Conservation (phyloP, 768 basidiomycete genomes). For the Phanerodontia chrysosporium region DNA sequence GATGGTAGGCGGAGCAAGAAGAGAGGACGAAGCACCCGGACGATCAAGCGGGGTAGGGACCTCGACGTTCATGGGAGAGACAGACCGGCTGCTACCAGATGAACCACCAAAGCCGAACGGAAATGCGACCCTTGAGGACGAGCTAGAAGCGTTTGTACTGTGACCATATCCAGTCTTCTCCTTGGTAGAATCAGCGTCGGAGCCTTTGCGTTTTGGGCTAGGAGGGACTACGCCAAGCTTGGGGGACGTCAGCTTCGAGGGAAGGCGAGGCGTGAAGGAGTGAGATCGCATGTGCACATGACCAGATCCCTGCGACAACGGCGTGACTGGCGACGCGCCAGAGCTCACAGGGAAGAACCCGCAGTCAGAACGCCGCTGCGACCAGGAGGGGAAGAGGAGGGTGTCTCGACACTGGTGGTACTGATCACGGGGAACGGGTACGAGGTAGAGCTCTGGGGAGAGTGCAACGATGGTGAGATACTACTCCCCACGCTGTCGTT, state of each 20-base stretch:
- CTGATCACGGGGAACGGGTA: slow-evolving; percentile 30
- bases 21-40: slow-evolving; percentile 21
- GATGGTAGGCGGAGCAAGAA: slow-evolving; percentile 48
- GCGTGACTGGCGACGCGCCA: slow-evolving; percentile 19
- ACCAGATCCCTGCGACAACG: slow-evolving; percentile 32
- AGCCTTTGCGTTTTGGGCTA: slow-evolving; percentile 56
- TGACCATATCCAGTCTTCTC: slow-evolving; percentile 15
- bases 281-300: slow-evolving; percentile 54
- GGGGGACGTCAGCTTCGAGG: slow-evolving; percentile 62
- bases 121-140: slow-evolving; percentile 24
- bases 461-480: slow-evolving; percentile 25
- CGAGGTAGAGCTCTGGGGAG: slow-evolving; percentile 25
- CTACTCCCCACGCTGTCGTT: slow-evolving; percentile 39
- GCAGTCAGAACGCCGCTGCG: slow-evolving; percentile 16
- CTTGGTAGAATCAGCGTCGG: slow-evolving; percentile 29
- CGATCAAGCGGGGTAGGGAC: slow-evolving; percentile 9
- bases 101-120: slow-evolving; percentile 27
- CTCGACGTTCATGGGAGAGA: slow-evolving; percentile 12
- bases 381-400: slow-evolving; percentile 27
- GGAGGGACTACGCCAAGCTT: slow-evolving; percentile 40
- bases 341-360: slow-evolving; percentile 20
- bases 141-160: slow-evolving; percentile 15
- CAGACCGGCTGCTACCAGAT: slow-evolving; percentile 8
- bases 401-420: slow-evolving; percentile 26
- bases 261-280: slow-evolving; percentile 66